phyloP scores from a whole-genome alignment of 2,329 filamentous ascomycete species.

The Penicillium fuscoglaucum region DNA sequence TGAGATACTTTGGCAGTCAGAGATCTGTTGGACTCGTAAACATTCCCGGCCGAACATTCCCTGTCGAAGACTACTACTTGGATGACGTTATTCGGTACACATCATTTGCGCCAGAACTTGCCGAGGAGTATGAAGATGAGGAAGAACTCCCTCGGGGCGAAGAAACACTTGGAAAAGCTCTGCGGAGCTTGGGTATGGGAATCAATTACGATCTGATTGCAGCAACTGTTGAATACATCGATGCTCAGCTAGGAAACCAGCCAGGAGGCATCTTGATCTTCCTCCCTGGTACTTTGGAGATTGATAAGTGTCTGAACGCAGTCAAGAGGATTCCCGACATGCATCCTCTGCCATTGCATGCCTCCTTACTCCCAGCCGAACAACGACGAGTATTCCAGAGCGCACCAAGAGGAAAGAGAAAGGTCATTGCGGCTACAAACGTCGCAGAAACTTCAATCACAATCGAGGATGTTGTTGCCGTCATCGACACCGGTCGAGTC shows the following conservation, averaged over 20 bases:
- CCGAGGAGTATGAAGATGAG: slow-evolving; percentile 38
- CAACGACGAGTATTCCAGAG: slow-evolving; percentile 82
- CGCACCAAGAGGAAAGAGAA: slow-evolving; percentile 76
- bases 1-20: slow-evolving; percentile 74
- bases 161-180: slow-evolving; percentile 63
- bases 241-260: slow-evolving; percentile 69
- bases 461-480: slow-evolving; percentile 93
- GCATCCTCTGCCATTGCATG: slow-evolving; percentile 84
- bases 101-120: slow-evolving; percentile 58
- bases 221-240: slow-evolving; percentile 77
- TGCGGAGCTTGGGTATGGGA: slow-evolving; percentile 72
- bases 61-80: slow-evolving; percentile 84
- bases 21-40: slow-evolving; percentile 76
- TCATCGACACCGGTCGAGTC: slow-evolving; percentile 91
- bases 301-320: slow-evolving; percentile 73
- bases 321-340: slow-evolving; percentile 66
- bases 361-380: slow-evolving; percentile 83
- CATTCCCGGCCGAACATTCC: slow-evolving; percentile 85
- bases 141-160: slow-evolving; percentile 46
- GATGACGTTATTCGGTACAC: slow-evolving; percentile 84
- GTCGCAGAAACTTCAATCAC: slow-evolving; percentile 98
- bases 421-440: slow-evolving; percentile 92
- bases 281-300: slow-evolving; percentile 87
- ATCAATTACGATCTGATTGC: slow-evolving; percentile 91
- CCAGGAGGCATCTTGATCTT: slow-evolving; percentile 94